A percentile compares a stretch with the other conserved stretches of the same genome.
Conservation (phyloP, 2,329 filamentous ascomycete species). For the Trichoderma oligosporum region DNA sequence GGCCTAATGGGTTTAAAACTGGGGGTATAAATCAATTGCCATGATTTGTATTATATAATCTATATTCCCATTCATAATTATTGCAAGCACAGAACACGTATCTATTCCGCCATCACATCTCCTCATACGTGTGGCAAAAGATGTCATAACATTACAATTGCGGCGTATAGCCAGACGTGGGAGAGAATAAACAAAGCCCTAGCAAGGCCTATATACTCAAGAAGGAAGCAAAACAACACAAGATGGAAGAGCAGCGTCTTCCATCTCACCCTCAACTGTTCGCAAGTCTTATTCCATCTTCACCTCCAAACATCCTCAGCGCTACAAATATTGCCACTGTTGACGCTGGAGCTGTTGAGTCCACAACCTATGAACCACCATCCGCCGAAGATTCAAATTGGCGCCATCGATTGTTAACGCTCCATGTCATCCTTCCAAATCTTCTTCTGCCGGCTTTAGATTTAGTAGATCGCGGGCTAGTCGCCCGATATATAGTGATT, state of each 20-base stretch:
- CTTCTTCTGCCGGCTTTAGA: conserved; percentile 82
- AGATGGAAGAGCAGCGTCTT: conserved; percentile 23
- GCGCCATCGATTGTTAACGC: conserved; percentile 63
- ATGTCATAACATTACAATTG: neutral
- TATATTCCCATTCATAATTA: no score
- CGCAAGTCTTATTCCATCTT: conserved; percentile 47
- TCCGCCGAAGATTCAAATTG: conserved; percentile 26
- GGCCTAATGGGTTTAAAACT: no score
- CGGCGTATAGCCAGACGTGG: neutral
- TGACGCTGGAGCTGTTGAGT: neutral
- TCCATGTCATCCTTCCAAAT: conserved; percentile 81
- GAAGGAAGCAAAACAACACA: neutral
- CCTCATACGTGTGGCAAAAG: no score
- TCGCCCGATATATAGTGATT: conserved; percentile 49
- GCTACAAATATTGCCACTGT: neutral
- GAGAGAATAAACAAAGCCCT: no score
- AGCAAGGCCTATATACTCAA: neutral
- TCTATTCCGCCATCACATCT: no score
- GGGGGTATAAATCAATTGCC: no score
- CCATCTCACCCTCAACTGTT: conserved; percentile 44
- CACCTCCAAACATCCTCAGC: neutral
- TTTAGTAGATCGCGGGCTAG: conserved; percentile 72
- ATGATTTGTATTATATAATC: no score
- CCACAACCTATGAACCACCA: neutral
- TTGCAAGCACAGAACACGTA: no score